A percentile compares a stretch with the other conserved stretches of the same genome.
phyloP scores from a whole-genome alignment of 768 basidiomycete genomes.

The Suillus americanus region DNA sequence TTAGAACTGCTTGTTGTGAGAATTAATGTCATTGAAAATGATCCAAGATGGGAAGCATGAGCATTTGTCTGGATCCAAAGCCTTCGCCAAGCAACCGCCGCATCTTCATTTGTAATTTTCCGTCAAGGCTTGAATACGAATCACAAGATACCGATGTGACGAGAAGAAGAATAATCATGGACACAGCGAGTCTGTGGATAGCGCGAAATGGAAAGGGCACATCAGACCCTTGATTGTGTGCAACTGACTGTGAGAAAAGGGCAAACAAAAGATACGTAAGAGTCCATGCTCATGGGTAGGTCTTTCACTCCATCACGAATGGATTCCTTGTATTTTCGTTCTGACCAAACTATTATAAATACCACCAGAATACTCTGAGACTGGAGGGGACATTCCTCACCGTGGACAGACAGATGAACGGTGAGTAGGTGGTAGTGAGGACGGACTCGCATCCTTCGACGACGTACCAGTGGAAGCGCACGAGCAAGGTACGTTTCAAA shows the following conservation, averaged over 20 bases:
- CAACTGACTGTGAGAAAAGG: background rate
- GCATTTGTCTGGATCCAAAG: background rate
- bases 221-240: background rate
- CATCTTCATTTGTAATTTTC: background rate
- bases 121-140: background rate
- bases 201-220: background rate
- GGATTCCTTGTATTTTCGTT: background rate
- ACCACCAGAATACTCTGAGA: constrained; percentile 67
- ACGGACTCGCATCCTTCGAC: constrained; percentile 83
- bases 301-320: constrained; percentile 2
- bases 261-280: background rate
- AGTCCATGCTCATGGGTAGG: constrained; percentile 37
- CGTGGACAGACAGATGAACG: constrained; percentile 52
- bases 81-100: background rate
- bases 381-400: constrained; percentile 72
- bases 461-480: constrained; percentile 61
- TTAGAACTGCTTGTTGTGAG: background rate
- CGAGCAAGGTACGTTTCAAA: constrained; percentile 43
- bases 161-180: background rate
- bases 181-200: background rate
- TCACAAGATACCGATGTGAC: background rate
- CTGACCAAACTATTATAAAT: background rate
- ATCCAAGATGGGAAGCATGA: background rate
- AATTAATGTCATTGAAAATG: background rate
- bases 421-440: constrained; percentile 55